A percentile compares a stretch with the other conserved stretches of the same genome.
These are phyloP conservation scores for Lachnellula willkommii DNA, from an alignment of 2,329 filamentous ascomycete genomes.

Conservation along the genomic window DNA sequence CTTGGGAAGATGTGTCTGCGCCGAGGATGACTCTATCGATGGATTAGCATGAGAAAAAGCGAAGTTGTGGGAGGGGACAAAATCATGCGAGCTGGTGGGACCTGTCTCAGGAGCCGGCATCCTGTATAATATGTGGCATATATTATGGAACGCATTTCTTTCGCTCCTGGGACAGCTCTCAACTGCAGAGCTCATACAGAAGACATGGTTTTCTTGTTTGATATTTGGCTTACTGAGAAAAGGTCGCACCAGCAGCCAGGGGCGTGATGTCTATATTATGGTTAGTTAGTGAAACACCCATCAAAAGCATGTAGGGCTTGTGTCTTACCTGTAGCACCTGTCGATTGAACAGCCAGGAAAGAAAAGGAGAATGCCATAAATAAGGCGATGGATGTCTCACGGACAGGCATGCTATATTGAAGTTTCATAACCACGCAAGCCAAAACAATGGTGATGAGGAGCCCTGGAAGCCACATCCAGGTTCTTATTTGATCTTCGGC, in stretches of 20 bases:
- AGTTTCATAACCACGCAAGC: not conserved
- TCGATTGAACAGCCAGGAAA: not conserved
- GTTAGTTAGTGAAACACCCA: not conserved
- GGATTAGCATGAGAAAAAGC: too few species aligned
- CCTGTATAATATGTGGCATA: too few species aligned
- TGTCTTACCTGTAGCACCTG: not conserved
- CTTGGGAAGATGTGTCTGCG: too few species aligned
- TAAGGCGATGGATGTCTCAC: not conserved
- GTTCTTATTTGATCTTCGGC: not conserved
- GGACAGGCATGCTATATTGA: not conserved
- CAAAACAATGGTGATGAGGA: not conserved
- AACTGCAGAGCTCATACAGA: too few species aligned
- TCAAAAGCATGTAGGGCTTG: not conserved
- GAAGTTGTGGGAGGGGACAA: too few species aligned
- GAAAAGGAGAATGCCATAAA: not conserved
- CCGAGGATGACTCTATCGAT: too few species aligned
- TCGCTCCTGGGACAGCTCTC: too few species aligned
- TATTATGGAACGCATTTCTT: too few species aligned
- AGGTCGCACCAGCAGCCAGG: not conserved
- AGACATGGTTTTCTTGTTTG: too few species aligned
- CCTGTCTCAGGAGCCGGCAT: too few species aligned
- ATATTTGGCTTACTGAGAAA: not conserved
- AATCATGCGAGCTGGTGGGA: too few species aligned
- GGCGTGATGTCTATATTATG: not conserved
- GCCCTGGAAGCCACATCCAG: slow-evolving; percentile 1